These are phyloP conservation scores for Phytophthora multivora DNA, from an alignment of 352 stramenopile species.

Conservation along the genomic window DNA sequence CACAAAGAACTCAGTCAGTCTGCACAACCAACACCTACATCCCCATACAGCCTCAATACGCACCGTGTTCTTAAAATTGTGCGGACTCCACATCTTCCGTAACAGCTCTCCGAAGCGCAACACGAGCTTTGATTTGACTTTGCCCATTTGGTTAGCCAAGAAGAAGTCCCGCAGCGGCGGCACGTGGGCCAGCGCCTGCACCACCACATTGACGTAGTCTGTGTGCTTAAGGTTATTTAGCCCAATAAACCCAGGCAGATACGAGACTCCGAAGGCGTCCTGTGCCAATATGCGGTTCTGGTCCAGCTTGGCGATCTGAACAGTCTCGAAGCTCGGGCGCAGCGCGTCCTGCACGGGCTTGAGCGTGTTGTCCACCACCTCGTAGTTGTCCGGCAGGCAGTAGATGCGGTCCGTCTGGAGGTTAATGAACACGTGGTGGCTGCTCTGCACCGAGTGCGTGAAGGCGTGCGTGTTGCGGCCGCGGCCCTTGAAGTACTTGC, in stretches of 20 bases:
- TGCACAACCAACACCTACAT: background rate
- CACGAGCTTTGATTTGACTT: slow-evolving; percentile 86
- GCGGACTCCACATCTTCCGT: slow-evolving; percentile 97
- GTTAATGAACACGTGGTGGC: slow-evolving; percentile 98
- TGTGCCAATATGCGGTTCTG: slow-evolving; percentile 90
- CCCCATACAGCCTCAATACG: slow-evolving; percentile 19
- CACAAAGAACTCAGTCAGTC: slow-evolving; percentile 7
- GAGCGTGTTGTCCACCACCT: slow-evolving; percentile 96
- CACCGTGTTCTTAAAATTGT: slow-evolving; percentile 99
- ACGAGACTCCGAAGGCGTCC: slow-evolving; percentile 96
- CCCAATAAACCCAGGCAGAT: slow-evolving; percentile 97
- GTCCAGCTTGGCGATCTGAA: slow-evolving; percentile 91
- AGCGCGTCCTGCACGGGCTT: slow-evolving; percentile 95
- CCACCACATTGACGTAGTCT: slow-evolving; percentile 97
- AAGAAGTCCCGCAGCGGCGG: slow-evolving; percentile 97
- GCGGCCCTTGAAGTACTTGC: slow-evolving; percentile 98
- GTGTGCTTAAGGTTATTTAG: slow-evolving; percentile 98
- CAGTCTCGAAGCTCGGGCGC: slow-evolving; percentile 87
- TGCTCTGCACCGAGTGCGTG: slow-evolving; percentile 96
- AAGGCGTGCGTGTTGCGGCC: slow-evolving; percentile 94
- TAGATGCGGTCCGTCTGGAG: slow-evolving; percentile 95
- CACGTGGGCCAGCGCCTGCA: slow-evolving; percentile 97
- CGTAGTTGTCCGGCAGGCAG: slow-evolving; percentile 98
- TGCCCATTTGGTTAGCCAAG: slow-evolving; percentile 62
- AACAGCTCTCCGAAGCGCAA: slow-evolving; percentile 96